Percentiles rank a stretch among this genome's conserved stretches.
phyloP scores from a whole-genome alignment of 2,329 filamentous ascomycete species.

The Fusarium euwallaceae region DNA sequence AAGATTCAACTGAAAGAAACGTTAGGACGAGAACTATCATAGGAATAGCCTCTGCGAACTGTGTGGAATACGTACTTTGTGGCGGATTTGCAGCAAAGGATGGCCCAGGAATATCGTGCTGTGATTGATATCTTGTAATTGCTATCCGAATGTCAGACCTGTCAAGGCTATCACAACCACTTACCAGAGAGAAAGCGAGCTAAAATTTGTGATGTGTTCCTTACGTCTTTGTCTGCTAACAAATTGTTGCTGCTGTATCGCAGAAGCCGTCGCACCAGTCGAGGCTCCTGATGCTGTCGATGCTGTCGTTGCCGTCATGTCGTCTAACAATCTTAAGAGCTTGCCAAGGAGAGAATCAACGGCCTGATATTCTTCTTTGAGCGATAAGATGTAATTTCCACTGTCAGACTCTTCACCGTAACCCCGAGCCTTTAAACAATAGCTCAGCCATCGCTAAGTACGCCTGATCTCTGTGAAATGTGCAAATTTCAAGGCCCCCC shows the following conservation, averaged over 20 bases:
- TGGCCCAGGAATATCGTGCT: neutral
- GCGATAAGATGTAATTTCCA: neutral
- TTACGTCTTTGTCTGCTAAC: neutral
- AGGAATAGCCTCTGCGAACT: too few relatives aligned
- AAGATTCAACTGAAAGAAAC: neutral
- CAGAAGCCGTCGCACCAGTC: neutral
- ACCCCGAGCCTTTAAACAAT: neutral
- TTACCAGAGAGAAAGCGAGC: neutral
- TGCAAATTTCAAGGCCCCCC: neutral
- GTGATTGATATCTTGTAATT: neutral
- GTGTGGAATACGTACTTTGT: neutral
- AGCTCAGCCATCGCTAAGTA: neutral
- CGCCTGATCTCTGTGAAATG: neutral
- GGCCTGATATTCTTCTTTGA: neutral
- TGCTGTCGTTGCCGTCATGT: neutral
- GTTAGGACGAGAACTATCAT: too few relatives aligned
- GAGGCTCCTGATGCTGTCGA: neutral
- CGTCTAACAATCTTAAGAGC: neutral
- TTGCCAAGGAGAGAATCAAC: neutral
- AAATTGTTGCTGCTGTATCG: neutral
- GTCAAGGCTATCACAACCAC: neutral
- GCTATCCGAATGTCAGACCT: neutral
- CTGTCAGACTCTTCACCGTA: neutral
- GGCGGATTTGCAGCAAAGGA: neutral
- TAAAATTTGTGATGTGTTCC: neutral